Conservation (phyloP, 2,329 filamentous ascomycete species). For the Fusarium keratoplasticum region DNA sequence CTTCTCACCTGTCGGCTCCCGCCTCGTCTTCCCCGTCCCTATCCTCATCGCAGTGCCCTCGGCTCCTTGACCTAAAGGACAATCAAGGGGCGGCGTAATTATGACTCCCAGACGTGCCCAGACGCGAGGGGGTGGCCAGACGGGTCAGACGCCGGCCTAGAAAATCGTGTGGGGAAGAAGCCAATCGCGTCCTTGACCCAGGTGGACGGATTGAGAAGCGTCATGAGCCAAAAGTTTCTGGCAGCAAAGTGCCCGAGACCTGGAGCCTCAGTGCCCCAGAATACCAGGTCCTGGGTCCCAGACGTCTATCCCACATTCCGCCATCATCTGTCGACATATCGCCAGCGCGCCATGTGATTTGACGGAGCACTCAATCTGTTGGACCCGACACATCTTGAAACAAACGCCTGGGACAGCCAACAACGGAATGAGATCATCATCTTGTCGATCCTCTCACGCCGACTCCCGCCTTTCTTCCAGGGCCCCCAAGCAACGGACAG, state of each 20-base stretch:
- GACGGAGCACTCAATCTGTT: constrained; percentile 23
- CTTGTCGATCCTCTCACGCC: constrained; percentile 45
- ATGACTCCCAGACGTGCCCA: constrained; percentile 14
- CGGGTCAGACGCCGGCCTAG: constrained; percentile 10
- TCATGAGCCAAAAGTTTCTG: constrained; percentile 37
- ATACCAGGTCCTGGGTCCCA: constrained; percentile 27
- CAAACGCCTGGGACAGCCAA: constrained; percentile 44
- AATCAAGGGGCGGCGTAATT: constrained; percentile 7
- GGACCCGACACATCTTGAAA: constrained; percentile 41
- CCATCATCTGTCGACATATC: constrained; percentile 25
- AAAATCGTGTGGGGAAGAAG: constrained; percentile 37
- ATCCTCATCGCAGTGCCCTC: neutral
- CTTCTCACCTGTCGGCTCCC: constrained; percentile 10
- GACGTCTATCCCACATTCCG: constrained; percentile 34
- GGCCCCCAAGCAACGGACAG: constrained; percentile 35
- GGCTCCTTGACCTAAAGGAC: neutral
- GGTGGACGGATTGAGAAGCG: constrained; percentile 36
- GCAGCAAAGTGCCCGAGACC: constrained; percentile 18
- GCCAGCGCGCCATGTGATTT: constrained; percentile 35
- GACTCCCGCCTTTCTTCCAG: constrained; percentile 44
- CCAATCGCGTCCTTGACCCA: constrained; percentile 37
- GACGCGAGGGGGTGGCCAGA: constrained; percentile 15
- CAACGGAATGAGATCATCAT: constrained; percentile 47
- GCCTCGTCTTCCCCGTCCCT: constrained; percentile 9
- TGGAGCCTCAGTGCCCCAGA: constrained; percentile 31